Evolutionary conservation across 345 rosid species (phyloP).

Genomic region (Odontarrhena argentea): DNA sequence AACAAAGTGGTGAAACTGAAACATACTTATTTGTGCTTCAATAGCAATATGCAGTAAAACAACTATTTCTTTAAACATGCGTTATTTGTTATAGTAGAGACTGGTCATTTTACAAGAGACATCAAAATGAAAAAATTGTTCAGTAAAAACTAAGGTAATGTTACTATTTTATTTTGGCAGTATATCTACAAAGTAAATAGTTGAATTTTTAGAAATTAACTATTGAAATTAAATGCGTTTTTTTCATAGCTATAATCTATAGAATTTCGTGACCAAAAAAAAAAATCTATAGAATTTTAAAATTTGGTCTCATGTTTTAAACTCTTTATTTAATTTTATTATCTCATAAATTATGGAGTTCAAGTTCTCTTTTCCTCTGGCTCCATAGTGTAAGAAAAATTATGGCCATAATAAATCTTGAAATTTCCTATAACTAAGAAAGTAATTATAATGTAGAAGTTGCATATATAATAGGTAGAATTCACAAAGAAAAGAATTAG

Average conservation of each 20-base stretch:
- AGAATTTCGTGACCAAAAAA: no score
- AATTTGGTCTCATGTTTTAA: no score
- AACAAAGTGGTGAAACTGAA: conserved; percentile 30
- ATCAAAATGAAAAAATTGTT: neutral
- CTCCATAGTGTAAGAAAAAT: neutral
- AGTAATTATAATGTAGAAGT: neutral
- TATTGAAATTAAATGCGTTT: no score
- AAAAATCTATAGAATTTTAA: no score
- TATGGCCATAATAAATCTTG: neutral
- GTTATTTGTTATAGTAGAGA: neutral
- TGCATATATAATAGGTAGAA: conserved; percentile 25
- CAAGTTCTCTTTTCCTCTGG: conserved; percentile 1
- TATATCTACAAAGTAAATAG: no score
- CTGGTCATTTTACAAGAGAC: neutral
- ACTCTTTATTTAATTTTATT: no score
- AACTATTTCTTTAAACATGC: neutral
- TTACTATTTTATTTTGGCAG: no score
- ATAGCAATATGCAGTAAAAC: neutral
- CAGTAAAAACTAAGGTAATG: no score
- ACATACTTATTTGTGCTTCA: neutral
- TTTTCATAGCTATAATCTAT: no score
- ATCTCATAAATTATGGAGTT: neutral
- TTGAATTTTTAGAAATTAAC: no score
- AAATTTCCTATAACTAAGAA: neutral
- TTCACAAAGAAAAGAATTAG: conserved; percentile 22